Percentiles rank a stretch among this genome's conserved stretches.
phyloP scores from a whole-genome alignment of 331 rosid species.

The Malus hybrid region DNA sequence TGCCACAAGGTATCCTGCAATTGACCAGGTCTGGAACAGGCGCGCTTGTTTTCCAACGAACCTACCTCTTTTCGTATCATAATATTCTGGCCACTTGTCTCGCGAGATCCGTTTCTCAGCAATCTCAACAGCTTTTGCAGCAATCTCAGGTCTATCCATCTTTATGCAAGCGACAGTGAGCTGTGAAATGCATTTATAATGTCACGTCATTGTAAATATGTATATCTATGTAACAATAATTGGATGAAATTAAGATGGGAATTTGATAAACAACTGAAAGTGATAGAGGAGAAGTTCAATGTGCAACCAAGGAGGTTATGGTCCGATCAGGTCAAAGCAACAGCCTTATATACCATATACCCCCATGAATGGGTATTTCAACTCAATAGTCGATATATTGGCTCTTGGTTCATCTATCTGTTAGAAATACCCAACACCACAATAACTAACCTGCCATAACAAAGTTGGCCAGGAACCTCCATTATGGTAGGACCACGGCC shows the following conservation, averaged over 20 bases:
- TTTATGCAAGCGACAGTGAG: conserved; percentile 83
- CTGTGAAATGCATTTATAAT: conserved; percentile 32
- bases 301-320: neutral
- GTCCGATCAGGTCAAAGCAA: neutral
- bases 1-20: conserved; percentile 76
- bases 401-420: neutral
- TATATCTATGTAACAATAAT: conserved; percentile 5
- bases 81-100: conserved; percentile 89
- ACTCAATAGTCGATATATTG: neutral
- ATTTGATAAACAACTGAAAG: neutral
- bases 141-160: conserved; percentile 72
- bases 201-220: conserved; percentile 1
- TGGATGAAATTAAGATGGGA: neutral
- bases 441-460: conserved; percentile 74
- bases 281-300: neutral
- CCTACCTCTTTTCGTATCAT: conserved; percentile 60
- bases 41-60: conserved; percentile 72
- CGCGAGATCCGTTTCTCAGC: conserved; percentile 53
- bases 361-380: neutral
- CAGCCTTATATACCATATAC: neutral
- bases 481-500: conserved; percentile 90
- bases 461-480: conserved; percentile 93
- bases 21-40: conserved; percentile 75
- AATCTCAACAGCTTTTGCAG: conserved; percentile 60
- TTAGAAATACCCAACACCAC: neutral